phyloP scores from a whole-genome alignment of 2,329 filamentous ascomycete genomes.

The Talaromyces sp. region DNA sequence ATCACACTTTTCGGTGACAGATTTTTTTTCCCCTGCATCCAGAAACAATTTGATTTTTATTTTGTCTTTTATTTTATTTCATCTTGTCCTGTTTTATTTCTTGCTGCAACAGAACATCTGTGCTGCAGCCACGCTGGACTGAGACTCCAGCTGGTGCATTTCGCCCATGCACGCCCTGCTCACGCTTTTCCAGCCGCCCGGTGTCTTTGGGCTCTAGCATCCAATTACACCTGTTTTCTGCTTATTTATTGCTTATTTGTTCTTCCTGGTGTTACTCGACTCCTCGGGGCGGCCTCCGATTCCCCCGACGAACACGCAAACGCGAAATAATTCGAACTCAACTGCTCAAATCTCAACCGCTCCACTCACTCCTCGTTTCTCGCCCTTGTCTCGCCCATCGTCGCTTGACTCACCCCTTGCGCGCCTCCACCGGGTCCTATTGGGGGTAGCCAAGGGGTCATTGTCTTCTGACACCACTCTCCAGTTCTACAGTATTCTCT shows the following conservation, averaged over 20 bases:
- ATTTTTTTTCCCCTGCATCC: constrained; percentile 1
- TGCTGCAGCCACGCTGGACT: background rate
- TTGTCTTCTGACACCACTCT: background rate
- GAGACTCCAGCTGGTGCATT: background rate
- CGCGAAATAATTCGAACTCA: background rate
- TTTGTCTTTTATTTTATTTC: background rate
- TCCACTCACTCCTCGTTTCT: background rate
- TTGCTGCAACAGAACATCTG: background rate
- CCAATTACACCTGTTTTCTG: background rate
- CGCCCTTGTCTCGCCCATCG: constrained; percentile 13
- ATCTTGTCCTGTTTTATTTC: background rate
- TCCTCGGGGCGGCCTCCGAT: constrained; percentile 7
- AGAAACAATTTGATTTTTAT: background rate
- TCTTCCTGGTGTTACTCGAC: background rate
- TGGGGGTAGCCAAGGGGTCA: constrained; percentile 14
- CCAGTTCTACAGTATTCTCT: background rate
- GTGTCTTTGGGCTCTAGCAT: constrained; percentile 3
- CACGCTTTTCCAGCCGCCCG: constrained; percentile 6
- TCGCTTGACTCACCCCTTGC: constrained; percentile 11
- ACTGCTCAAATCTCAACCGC: background rate
- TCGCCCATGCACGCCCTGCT: constrained; percentile 9
- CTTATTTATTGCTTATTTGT: background rate
- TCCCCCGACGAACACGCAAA: background rate
- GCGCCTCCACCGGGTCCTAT: constrained; percentile 12
- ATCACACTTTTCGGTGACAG: constrained; percentile 3